Evolutionary conservation across 2,329 filamentous ascomycete species (phyloP).

Genomic region (Malbranchea zuffiana): DNA sequence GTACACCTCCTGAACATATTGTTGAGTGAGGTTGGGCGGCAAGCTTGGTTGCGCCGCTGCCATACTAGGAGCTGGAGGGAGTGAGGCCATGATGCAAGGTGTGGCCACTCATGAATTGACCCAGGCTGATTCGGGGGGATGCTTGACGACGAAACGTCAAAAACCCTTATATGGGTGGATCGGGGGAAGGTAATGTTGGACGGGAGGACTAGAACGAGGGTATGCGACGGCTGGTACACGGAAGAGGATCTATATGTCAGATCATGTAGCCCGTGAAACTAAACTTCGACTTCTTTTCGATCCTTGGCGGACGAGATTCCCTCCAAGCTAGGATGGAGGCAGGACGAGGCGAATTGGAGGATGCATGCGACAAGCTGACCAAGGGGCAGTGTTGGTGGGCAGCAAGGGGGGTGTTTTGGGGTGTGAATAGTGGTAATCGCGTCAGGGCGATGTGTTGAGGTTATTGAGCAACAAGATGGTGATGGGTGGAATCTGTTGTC

Average conservation of each 20-base stretch:
- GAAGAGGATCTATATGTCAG: no score
- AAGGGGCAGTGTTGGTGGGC: conserved; percentile 14
- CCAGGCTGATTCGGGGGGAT: conserved; percentile 11
- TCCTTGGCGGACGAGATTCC: conserved; percentile 21
- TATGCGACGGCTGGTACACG: no score
- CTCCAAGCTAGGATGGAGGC: conserved; percentile 14
- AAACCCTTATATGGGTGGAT: no score
- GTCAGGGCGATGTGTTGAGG: conserved; percentile 26
- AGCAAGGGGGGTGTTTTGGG: conserved; percentile 18
- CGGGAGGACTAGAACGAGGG: no score
- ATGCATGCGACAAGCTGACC: conserved; percentile 14
- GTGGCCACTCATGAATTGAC: no score
- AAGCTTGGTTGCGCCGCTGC: conserved; percentile 48
- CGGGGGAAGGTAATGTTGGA: no score
- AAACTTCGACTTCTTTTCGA: conserved; percentile 11
- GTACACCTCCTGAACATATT: conserved; percentile 65
- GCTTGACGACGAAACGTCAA: no score
- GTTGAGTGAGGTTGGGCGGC: conserved; percentile 58
- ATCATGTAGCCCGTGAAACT: conserved; percentile 7
- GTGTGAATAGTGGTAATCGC: conserved; percentile 18
- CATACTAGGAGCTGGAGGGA: conserved; percentile 60
- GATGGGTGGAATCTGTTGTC: conserved; percentile 31
- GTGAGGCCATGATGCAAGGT: conserved; percentile 57
- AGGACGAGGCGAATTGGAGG: conserved; percentile 20
- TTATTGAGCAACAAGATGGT: conserved; percentile 27